Evolutionary conservation across 305 asterid species (phyloP).

Genomic region (Rubia occidens): DNA sequence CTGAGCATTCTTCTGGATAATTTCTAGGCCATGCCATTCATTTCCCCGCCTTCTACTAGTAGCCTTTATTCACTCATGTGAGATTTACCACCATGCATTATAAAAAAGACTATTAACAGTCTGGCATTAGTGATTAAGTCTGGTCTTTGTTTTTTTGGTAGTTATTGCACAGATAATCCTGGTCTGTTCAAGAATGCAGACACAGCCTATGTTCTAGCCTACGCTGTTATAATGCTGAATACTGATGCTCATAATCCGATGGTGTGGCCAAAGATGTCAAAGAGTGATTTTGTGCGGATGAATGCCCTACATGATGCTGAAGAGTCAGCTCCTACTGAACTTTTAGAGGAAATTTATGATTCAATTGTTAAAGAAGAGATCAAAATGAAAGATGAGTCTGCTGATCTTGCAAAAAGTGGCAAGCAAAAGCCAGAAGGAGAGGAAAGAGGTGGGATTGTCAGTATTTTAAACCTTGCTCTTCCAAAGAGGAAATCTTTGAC

Average conservation of each 20-base stretch:
- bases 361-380: constrained; percentile 94
- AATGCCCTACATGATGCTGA: constrained; percentile 77
- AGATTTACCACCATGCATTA: background rate
- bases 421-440: constrained; percentile 76
- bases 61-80: background rate
- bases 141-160: constrained; percentile 30
- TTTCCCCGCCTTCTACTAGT: background rate
- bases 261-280: constrained; percentile 99
- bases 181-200: constrained; percentile 96
- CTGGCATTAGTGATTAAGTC: background rate
- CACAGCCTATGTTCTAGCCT: constrained; percentile 96
- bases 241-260: constrained; percentile 99
- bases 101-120: background rate
- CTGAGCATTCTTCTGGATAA: background rate
- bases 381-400: constrained; percentile 90
- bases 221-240: constrained; percentile 98
- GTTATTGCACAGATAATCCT: constrained; percentile 95
- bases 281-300: constrained; percentile 84
- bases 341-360: constrained; percentile 92
- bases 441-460: constrained; percentile 76
- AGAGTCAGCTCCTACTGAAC: constrained; percentile 90
- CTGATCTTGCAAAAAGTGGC: constrained; percentile 48
- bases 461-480: constrained; percentile 90
- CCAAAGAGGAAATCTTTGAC: constrained; percentile 64
- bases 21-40: background rate